Conservation (phyloP, 257 asterid genomes). For the Ocimum tenuiflorum region DNA sequence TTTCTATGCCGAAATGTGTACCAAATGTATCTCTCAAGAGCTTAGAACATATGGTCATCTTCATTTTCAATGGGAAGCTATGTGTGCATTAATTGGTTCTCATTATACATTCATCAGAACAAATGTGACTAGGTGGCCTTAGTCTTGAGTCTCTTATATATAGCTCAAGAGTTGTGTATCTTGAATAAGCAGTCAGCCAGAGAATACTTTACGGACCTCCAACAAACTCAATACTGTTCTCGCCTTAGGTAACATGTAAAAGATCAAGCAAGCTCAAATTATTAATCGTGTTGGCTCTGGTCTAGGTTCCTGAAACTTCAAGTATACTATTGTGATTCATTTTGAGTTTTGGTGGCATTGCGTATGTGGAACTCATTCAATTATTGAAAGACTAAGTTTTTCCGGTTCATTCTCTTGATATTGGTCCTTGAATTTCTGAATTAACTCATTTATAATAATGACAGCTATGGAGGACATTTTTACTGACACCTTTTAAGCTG, state of each 20-base stretch:
- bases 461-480: constrained; percentile 90
- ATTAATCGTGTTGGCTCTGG: background rate
- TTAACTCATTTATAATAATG: constrained; percentile 18
- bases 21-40: background rate
- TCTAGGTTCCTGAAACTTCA: background rate
- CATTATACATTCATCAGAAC: background rate
- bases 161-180: background rate
- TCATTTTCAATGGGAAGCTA: background rate
- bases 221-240: background rate
- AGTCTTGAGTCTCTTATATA: background rate
- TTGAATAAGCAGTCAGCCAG: background rate
- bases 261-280: background rate
- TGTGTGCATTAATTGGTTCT: background rate
- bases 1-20: background rate
- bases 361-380: background rate
- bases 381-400: background rate
- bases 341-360: background rate
- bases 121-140: background rate
- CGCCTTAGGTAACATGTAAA: background rate
- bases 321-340: background rate
- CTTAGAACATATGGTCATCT: background rate
- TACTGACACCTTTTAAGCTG: constrained; percentile 89
- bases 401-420: background rate
- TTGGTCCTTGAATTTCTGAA: background rate
- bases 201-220: background rate